Evolutionary conservation across 2,329 filamentous ascomycete genomes (phyloP).

Genomic region (Diplodia mutila): DNA sequence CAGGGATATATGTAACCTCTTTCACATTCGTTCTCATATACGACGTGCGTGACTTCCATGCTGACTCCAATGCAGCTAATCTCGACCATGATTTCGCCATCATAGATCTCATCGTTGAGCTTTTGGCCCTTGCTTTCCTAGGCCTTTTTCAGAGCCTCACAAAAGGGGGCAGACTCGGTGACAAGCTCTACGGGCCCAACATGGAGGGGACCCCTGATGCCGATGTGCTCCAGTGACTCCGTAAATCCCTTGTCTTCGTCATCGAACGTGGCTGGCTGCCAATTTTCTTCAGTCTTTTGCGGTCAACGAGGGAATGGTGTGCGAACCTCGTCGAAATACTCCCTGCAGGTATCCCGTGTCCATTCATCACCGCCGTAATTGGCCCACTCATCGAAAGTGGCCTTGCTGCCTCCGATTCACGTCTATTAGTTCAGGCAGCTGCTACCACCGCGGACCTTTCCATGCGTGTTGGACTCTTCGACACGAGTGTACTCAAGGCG

Average conservation of each 20-base stretch:
- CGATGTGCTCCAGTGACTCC: slow-evolving; percentile 55
- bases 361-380: slow-evolving; percentile 55
- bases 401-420: slow-evolving; percentile 62
- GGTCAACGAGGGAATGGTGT: neutral
- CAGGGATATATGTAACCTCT: too few species aligned
- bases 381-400: slow-evolving; percentile 59
- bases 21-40: too few species aligned
- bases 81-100: too few species aligned
- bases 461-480: slow-evolving; percentile 66
- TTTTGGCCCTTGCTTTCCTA: slow-evolving; percentile 59
- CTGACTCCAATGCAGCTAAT: too few species aligned
- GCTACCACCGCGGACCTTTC: slow-evolving; percentile 63
- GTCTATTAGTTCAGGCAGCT: slow-evolving; percentile 66
- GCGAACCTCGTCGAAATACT: slow-evolving; percentile 53
- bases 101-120: slow-evolving; percentile 37
- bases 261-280: slow-evolving; percentile 59
- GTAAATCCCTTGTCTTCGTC: slow-evolving; percentile 56
- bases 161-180: slow-evolving; percentile 57
- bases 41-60: too few species aligned
- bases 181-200: slow-evolving; percentile 60
- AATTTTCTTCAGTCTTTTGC: neutral
- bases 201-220: slow-evolving; percentile 55
- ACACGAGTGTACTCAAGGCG: slow-evolving; percentile 63
- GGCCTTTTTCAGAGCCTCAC: slow-evolving; percentile 54
- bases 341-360: slow-evolving; percentile 58